Percentiles rank a stretch among this genome's conserved stretches.
Evolutionary conservation across 805 yeast species (phyloP).

Genomic region (Komagataella pseudopastoris): DNA sequence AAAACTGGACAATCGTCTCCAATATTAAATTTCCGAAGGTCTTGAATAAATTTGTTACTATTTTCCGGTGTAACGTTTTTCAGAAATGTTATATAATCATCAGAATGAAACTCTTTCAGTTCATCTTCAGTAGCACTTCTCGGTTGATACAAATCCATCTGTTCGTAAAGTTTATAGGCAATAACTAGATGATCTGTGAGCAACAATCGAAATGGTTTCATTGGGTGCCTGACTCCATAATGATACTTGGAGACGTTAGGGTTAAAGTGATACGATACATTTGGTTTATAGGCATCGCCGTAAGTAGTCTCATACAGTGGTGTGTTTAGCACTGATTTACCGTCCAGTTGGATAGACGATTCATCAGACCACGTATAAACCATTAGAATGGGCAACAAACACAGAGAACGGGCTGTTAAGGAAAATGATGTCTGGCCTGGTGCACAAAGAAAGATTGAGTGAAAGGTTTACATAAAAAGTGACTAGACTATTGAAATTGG

Average conservation of each 20-base stretch:
- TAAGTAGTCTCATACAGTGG: constrained; percentile 33
- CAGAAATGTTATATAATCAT: constrained; percentile 72
- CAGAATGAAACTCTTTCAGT: constrained; percentile 69
- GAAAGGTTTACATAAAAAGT: not conserved
- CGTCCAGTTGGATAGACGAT: constrained; percentile 3
- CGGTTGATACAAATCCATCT: constrained; percentile 84
- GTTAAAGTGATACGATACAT: constrained; percentile 82
- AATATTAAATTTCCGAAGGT: constrained; percentile 63
- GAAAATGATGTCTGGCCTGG: not conserved
- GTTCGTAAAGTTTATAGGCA: constrained; percentile 72
- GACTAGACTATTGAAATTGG: not conserved
- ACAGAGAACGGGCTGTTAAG: constrained; percentile 3
- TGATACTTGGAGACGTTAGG: constrained; percentile 72
- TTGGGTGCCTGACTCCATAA: constrained; percentile 92
- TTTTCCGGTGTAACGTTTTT: constrained; percentile 68
- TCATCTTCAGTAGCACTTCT: constrained; percentile 74
- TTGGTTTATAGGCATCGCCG: constrained; percentile 28
- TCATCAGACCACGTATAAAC: constrained; percentile 21
- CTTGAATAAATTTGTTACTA: constrained; percentile 40
- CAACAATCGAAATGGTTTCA: constrained; percentile 93
- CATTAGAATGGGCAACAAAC: constrained; percentile 21
- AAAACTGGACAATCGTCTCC: constrained; percentile 94
- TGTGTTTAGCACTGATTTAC: constrained; percentile 11
- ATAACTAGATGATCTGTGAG: constrained; percentile 85
- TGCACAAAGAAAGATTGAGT: not conserved